phyloP scores from a whole-genome alignment of 805 yeast genomes.

The Jamesozyma hellenica region DNA sequence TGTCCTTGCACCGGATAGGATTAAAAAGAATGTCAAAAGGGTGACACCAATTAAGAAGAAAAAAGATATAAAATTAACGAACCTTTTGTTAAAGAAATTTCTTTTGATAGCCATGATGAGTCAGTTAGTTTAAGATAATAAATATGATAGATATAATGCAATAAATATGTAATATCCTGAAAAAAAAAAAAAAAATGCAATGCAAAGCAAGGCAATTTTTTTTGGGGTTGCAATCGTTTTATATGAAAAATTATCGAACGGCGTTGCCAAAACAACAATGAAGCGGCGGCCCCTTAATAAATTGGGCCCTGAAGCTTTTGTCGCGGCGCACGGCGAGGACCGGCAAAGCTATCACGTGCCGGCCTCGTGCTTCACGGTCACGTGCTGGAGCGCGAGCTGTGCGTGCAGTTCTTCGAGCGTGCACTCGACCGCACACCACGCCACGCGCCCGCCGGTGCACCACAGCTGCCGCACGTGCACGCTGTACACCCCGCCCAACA shows the following conservation, averaged over 20 bases:
- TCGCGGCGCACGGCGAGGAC: too few relatives aligned
- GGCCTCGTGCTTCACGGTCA: background rate
- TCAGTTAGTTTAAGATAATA: background rate
- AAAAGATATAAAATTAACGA: conserved; percentile 24
- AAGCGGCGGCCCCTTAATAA: too few relatives aligned
- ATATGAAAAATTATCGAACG: too few relatives aligned
- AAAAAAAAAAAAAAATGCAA: too few relatives aligned
- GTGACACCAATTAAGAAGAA: conserved; percentile 38
- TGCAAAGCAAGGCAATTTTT: too few relatives aligned
- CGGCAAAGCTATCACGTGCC: too few relatives aligned
- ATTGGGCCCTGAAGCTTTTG: too few relatives aligned
- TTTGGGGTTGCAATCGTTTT: too few relatives aligned
- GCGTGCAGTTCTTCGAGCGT: conserved; percentile 13
- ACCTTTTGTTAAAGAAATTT: conserved; percentile 12
- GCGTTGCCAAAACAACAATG: too few relatives aligned
- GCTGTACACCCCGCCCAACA: too few relatives aligned
- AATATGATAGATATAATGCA: too few relatives aligned
- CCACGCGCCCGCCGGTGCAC: background rate
- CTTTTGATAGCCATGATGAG: background rate
- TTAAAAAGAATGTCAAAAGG: conserved; percentile 48
- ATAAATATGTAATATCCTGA: too few relatives aligned
- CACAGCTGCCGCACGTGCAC: background rate
- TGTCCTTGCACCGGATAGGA: conserved; percentile 54
- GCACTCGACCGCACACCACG: conserved; percentile 19
- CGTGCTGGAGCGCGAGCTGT: background rate